phyloP scores from a whole-genome alignment of 2,329 filamentous ascomycete species.

The Trichophyton simii region DNA sequence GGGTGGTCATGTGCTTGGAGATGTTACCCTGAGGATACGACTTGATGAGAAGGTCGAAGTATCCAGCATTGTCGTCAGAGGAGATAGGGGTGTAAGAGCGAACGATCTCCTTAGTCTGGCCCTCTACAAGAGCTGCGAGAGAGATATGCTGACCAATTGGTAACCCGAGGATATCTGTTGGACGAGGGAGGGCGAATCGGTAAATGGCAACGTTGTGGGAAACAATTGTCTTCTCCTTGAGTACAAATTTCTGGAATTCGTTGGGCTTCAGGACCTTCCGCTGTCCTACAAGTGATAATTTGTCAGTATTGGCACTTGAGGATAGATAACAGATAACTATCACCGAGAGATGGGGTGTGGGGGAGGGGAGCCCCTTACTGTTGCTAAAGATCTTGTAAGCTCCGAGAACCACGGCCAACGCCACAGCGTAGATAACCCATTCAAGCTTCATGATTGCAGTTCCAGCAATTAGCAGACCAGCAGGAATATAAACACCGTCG shows the following conservation, averaged over 20 bases:
- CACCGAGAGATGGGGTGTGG: not conserved
- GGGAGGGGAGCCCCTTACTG: conserved; percentile 43
- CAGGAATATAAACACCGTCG: conserved; percentile 73
- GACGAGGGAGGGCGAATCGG: conserved; percentile 72
- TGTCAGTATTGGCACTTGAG: not conserved
- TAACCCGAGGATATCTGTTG: conserved; percentile 75
- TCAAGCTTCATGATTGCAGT: conserved; percentile 66
- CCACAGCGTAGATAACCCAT: conserved; percentile 58
- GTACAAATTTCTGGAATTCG: conserved; percentile 80
- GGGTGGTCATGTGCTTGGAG: conserved; percentile 75
- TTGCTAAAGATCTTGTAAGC: conserved; percentile 58
- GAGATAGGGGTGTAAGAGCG: conserved; percentile 89
- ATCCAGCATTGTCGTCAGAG: conserved; percentile 75
- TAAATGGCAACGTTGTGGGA: conserved; percentile 99
- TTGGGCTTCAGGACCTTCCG: conserved; percentile 77
- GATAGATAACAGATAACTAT: not conserved
- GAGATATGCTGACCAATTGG: conserved; percentile 99
- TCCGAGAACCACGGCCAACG: conserved; percentile 53
- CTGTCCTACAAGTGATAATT: conserved; percentile 41
- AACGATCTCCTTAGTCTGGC: conserved; percentile 67
- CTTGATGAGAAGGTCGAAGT: conserved; percentile 96
- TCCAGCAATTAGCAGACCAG: conserved; percentile 63
- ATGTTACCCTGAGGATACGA: conserved; percentile 97
- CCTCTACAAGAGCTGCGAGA: conserved; percentile 69
- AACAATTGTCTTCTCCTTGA: conserved; percentile 87